Base-by-base conservation (phyloP, 2,329 filamentous ascomycete genomes). In the Ceratocystis colombiana region DNA sequence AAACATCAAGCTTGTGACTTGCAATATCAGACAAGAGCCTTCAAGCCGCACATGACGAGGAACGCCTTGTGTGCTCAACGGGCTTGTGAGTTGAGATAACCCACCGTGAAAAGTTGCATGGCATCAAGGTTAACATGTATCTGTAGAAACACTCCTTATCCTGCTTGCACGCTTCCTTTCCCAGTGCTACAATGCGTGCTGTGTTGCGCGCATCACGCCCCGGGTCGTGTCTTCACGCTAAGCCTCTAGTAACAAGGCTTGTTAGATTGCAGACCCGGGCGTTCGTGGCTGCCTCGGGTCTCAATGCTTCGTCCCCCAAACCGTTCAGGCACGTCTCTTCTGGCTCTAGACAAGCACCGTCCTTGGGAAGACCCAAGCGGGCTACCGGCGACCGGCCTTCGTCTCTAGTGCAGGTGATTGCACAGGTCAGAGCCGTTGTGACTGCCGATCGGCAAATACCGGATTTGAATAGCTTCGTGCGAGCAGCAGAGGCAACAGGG, bases 391-490 rank as follows among this genome's bases (percentile, higher is more conserved):
- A 59, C 10, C 55, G 12, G 28, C 46, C 46, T 10, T 22, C 46
- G n/a, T 1, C n/a, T 8, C 30, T 64, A 6, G n/a, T 10, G 2
- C 15, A 41, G 17, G 37, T 64, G 6, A 44, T 64, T n/a, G n/a
- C 62, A 10, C 46, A 53, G 46, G 62, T 53, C n/a, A 45, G 62
- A 15, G 46, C 22, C 15, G 50, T 64, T 55, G 46, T 64, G 20
- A 64, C 46, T 4, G 17, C 55, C 17, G 55, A 48, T 1, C 10
- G 53, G 10, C 22, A 53, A 20, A 53, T 64, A 44, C 67, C 67
- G 0, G 64, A 64, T 53, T 22, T 68, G 5, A 46, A 64, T 10
- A 45, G 25, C 30, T 68, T 68, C 57, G 64, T 66, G 7, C 7
- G 33, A 7, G 64, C 61, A 10, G 55, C 64, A n/a, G 30, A 61